Evolutionary conservation across 345 rosid species (phyloP), one percentile per base, ranked within the genome.

Genomic region (Pugionium dolabratum): DNA sequence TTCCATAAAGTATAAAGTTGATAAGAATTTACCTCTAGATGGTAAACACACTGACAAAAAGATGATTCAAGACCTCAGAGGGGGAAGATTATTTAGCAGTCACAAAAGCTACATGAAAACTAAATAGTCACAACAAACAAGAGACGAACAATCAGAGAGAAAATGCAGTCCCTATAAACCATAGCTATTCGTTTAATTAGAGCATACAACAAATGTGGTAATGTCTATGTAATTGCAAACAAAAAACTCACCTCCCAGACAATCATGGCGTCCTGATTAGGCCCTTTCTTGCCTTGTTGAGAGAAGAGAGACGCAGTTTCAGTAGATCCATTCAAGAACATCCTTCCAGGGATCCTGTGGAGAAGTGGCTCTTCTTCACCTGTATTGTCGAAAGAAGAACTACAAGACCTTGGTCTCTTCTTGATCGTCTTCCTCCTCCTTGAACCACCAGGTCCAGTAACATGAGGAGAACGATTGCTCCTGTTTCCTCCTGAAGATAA

Each of bases 231-330:
- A 18, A 18, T 18, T 18, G 18, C 18, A 18, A 18, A 18, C 18
- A 18, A 18, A 32, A 59, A 72, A 58, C 86, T 74, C 7, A 93
- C 97, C 97, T 90, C 97, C 99, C 99, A 94, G 70, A 86, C 86
- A 79, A 94, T 69, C 99, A 94, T 90, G 60, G 99, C 99, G 66
- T 94, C 99, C 69, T 94, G 97, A 70, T 94, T 94, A 70, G 89
- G 82, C 5, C 99, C 99, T 74, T 94, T 94, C 85, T 75, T 90
- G 69, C 99, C 99, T 47, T 86, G 99, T 62, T 86, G 89, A 50
- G 90, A 90, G 75, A 84, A 94, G 46, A 94, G 82, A 27, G 95
- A 90, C 44, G 91, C 95, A 39, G 67, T 41, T 29, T 80, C 82
- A 33, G 84, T 85, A 45, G 97, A 94, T 28, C 99, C 96, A 72